A percentile compares a stretch with the other conserved stretches of the same genome.
phyloP scores from a whole-genome alignment of 768 basidiomycete genomes.

The Lyophyllum shimeji region DNA sequence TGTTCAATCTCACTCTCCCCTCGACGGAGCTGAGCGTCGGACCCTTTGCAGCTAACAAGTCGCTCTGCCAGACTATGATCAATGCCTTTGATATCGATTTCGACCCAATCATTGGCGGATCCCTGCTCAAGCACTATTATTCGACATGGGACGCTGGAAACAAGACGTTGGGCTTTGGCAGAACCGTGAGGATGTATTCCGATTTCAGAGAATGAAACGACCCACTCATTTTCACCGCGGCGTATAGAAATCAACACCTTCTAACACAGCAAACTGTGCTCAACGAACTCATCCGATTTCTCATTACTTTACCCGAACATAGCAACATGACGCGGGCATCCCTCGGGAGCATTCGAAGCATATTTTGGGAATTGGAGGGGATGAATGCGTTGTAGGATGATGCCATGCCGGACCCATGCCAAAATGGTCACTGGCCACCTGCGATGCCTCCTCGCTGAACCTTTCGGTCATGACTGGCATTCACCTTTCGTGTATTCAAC shows the following conservation, averaged over 20 bases:
- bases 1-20: slow-evolving; percentile 57
- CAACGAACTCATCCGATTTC: no score
- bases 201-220: background rate
- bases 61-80: slow-evolving; percentile 55
- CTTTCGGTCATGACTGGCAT: no score
- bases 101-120: slow-evolving; percentile 50
- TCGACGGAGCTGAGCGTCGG: slow-evolving; percentile 56
- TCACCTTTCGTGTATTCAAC: no score
- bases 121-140: slow-evolving; percentile 56
- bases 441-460: no score
- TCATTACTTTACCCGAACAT: background rate
- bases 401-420: no score
- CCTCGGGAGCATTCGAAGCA: no score
- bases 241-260: background rate
- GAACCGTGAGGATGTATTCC: background rate
- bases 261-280: no score
- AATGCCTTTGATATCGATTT: slow-evolving; percentile 49
- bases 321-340: background rate
- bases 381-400: no score
- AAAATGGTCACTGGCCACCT: no score
- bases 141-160: slow-evolving; percentile 54
- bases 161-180: slow-evolving; percentile 50
- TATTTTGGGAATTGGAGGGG: no score
- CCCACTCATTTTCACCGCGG: background rate
- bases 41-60: slow-evolving; percentile 47